phyloP scores from a whole-genome alignment of 176 grass and related monocot species.

The Oryza brachyantha region DNA sequence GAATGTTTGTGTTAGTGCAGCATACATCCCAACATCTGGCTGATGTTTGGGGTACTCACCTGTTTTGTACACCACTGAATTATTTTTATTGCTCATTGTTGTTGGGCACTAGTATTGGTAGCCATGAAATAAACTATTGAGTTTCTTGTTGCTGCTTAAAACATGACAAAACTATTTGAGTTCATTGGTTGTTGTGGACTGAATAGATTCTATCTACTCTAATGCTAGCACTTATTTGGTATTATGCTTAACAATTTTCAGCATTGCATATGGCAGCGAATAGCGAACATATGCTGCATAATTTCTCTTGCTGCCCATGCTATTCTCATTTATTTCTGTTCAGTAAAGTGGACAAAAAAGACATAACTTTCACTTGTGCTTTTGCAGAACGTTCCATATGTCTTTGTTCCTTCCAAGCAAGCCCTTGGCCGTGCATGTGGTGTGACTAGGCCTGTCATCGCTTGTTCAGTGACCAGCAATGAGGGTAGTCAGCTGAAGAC shows the following conservation, averaged over 20 bases:
- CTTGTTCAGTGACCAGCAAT: constrained; percentile 83
- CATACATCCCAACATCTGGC: background rate
- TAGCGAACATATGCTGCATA: background rate
- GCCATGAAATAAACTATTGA: background rate
- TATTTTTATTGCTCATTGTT: background rate
- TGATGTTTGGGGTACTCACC: background rate
- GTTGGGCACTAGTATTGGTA: background rate
- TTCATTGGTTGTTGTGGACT: background rate
- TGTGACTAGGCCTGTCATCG: constrained; percentile 80
- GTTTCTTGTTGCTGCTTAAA: background rate
- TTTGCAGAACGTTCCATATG: constrained; percentile 77
- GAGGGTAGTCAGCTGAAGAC: constrained; percentile 73
- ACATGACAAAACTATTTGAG: background rate
- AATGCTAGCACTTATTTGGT: background rate
- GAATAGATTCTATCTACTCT: background rate
- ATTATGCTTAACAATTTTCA: background rate
- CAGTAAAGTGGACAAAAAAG: background rate
- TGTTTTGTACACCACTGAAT: background rate
- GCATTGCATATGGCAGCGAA: no score
- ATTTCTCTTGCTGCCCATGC: background rate
- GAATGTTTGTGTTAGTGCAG: background rate
- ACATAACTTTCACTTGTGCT: constrained; percentile 1
- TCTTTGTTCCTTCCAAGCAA: constrained; percentile 84
- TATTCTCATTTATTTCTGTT: background rate
- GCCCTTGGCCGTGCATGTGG: constrained; percentile 85